Percentiles rank a stretch among this genome's conserved stretches.
Conservation (phyloP, 805 yeast genomes). For the Sporopachydermia lactativora region DNA sequence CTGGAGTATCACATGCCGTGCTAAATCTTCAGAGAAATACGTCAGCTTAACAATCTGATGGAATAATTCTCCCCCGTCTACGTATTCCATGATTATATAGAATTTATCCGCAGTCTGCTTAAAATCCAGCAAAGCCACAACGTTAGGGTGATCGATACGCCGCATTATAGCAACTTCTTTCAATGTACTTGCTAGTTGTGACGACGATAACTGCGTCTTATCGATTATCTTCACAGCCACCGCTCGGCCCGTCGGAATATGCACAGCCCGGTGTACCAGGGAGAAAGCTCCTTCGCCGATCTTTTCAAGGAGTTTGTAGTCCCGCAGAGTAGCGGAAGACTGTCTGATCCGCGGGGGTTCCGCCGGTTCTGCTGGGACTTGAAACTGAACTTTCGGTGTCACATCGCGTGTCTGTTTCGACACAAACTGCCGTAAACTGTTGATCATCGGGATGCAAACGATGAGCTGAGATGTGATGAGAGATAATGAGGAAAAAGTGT, state of each 20-base stretch:
- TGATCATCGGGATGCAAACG: no score
- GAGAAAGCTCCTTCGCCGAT: constrained; percentile 54
- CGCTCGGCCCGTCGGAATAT: constrained; percentile 21
- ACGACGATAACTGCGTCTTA: constrained; percentile 42
- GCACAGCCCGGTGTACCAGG: constrained; percentile 34
- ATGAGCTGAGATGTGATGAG: no score
- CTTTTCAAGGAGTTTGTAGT: constrained; percentile 29
- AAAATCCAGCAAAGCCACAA: constrained; percentile 52
- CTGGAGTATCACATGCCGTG: constrained; percentile 50
- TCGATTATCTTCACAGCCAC: constrained; percentile 49
- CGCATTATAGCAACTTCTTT: constrained; percentile 73
- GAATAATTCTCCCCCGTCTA: constrained; percentile 68
- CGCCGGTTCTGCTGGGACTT: no score
- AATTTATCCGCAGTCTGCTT: constrained; percentile 47
- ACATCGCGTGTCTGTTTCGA: no score
- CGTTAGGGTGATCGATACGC: constrained; percentile 45
- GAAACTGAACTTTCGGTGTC: not conserved
- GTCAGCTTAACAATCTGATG: constrained; percentile 54
- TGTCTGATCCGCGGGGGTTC: no score
- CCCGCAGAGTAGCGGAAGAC: no score
- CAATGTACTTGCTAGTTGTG: constrained; percentile 48
- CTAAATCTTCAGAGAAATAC: constrained; percentile 48
- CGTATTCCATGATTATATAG: constrained; percentile 58
- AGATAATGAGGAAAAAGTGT: no score
- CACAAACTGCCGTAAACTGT: no score